phyloP scores from a whole-genome alignment of 2,329 filamentous ascomycete genomes.

The Colletotrichum echinochloae region DNA sequence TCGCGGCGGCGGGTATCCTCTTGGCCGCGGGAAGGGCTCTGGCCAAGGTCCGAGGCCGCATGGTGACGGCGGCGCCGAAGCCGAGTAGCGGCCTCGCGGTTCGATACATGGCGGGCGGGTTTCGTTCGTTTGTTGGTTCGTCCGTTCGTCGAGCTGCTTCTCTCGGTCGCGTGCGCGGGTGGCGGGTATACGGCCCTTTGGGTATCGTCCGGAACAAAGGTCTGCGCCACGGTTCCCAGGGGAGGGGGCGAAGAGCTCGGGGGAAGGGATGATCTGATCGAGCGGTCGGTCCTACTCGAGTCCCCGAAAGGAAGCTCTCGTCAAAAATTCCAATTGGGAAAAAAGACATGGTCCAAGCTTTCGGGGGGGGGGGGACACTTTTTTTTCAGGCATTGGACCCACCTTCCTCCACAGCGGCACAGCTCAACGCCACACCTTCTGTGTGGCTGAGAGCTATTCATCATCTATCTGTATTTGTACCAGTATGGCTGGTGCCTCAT shows the following conservation, averaged over 20 bases:
- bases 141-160: background rate
- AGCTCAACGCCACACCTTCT: background rate
- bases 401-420: background rate
- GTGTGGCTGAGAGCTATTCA: background rate
- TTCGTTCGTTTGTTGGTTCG: background rate
- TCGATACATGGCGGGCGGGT: constrained; percentile 29
- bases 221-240: background rate
- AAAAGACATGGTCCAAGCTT: constrained; percentile 35
- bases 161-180: background rate
- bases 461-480: no score
- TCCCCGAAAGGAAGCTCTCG: background rate
- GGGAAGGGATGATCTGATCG: constrained; percentile 6
- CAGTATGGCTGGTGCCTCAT: no score
- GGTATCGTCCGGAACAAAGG: background rate
- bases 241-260: background rate
- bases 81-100: constrained; percentile 36
- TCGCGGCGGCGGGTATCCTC: constrained; percentile 32
- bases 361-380: constrained; percentile 5
- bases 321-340: constrained; percentile 30
- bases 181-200: background rate
- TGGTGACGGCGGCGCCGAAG: constrained; percentile 11
- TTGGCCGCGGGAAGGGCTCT: constrained; percentile 3
- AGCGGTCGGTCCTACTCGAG: background rate
- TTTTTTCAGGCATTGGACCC: background rate
- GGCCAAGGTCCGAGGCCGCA: constrained; percentile 13